Base-by-base conservation (phyloP, 2,329 filamentous ascomycete genomes). In the Neonectria neomacrospora region DNA sequence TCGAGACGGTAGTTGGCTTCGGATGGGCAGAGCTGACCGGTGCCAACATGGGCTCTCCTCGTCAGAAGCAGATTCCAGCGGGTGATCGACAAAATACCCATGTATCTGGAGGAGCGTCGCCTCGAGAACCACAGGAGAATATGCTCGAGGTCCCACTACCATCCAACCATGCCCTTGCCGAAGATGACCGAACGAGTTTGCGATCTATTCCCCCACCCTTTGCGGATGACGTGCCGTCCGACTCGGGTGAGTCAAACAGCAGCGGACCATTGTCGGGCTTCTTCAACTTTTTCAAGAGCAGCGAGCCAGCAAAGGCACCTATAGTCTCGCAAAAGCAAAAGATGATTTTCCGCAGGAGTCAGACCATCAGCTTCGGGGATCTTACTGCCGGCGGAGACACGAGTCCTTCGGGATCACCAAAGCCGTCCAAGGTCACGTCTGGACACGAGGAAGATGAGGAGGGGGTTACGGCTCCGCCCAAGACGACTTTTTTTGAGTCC, bases 401-500 rank as follows among this genome's bases (percentile, higher is more conserved):
- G 4, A 62, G 42, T 37, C 32, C 61, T 18, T 52, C 63, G 10
- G 54, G 63, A 20, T 61, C 63, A 5, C 34, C 58, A 30, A 74
- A 69, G 23, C 63, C 69, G 7, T 72, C 71, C n/a, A 80, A 75
- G 63, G 83, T 84, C 4, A 86, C 86, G 0, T 75, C 81, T 1
- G 86, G 86, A 3, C 79, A 83, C 8, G 85, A 87, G 64, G 79
- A 81, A 16, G 81, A 81, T 10, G 67, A 74, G 3, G 78, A 82
- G 42, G 80, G 77, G 11, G 77, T 91, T 58, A 83, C 87, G 55
- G 90, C 93, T 8, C 96, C 96, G 4, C 96, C 96, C 0, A 91
- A 88, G 71, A 98, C 96, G 1, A 96, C 93, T 0, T 91, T 99
- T 66, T 97, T 99, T 64, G 96, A 99, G 80, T 94, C 95, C 5